Base-by-base conservation (phyloP, 495 filamentous ascomycete genomes). In the Parachaetomium inaequale region DNA sequence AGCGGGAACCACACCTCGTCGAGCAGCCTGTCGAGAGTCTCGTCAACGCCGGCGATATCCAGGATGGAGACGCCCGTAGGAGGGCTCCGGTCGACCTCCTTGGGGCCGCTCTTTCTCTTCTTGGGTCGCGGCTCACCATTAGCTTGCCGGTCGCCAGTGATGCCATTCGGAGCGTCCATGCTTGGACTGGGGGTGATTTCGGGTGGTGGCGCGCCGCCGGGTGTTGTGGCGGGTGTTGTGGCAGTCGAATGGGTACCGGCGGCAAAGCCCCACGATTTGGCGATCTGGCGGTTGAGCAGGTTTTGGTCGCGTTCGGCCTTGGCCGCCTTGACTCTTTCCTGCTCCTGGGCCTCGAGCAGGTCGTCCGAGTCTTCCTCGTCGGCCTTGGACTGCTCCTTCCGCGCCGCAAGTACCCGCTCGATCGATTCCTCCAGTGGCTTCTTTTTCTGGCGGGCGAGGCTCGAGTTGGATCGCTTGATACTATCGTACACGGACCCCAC, bases 11-110 rank as follows among this genome's bases (percentile, higher is more conserved):
- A 89, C 7, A 97, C 82, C 49, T 92, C 81, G 65, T 96, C 85
- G 50, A 92, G 86, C 43, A 98, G 79, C 63, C 91, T 79, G 43
- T 84, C 78, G 26, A 93, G 85, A 21, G 95, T 86, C 63, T 88
- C 81, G 63, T 96, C 90, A 53, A 96, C 81, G 11, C 93, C 93
- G 56, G 92, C 94, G 47, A 97, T 80, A 69, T 97, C 91, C 11
- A 85, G 80, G 23, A 98, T 80, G 62, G 84, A 88, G 19, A 94
- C 75, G 63, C 89, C 84, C 6, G 82, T 88, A 5, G 93, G 92
- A 0, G 94, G 89, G 32, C 82, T 85, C 42, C 85, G 78, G 74
- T 91, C 84, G 42, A 83, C 71, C 55, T 78, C 78, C 65, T 70
- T 70, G 28, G 66, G 29, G 17, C 52, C 49, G 8, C 66, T 81